Base-by-base conservation (phyloP, 2,329 filamentous ascomycete genomes). In the Monosporascus sp. region DNA sequence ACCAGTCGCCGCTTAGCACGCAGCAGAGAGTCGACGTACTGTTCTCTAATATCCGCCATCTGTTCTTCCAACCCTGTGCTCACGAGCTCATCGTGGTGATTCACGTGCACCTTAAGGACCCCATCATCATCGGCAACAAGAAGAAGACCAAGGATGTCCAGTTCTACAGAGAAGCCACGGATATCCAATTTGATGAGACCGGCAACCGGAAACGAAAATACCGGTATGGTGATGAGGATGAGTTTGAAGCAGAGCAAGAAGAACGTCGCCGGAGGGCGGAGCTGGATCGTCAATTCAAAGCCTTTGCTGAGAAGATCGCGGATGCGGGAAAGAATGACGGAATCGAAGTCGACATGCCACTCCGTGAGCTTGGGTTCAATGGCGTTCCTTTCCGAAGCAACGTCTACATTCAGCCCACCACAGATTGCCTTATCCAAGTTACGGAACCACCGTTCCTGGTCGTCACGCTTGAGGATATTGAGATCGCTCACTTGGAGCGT, bases 101-200 rank as follows among this genome's bases (percentile, higher is more conserved):
- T 62, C 94, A 99, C 71, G 89, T 99, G 53, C 94, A 99, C 70
- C 83, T 99, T 49, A 97, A 96, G 75, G 96, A 97, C 57, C 94
- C 94, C 3, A 97, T 99, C 69, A 91, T 99, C 71, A 89, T 99
- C 58, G 94, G 94, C 56, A 97, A 96, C 80, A 84, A 87, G 75
- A 95, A 96, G 77, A 99, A 99, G 83, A 96, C 94, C 11, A 97
- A 94, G 76, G 95, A 99, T 69, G 89, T 99, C 1, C 95, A 99
- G 64, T 99, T 99, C 74, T 97, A 97, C 67, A 85, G 94, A 51
- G 94, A 99, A 75, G 94, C 94, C 3, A 97, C 94, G 0, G 94
- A 99, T 62, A 97, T 99, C 70, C 91, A 96, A 66, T 97, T 99
- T 63, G 94, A 99, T 66, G 94, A 99, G 75, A 99, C 94, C 48